phyloP scores from a whole-genome alignment of 2,329 filamentous ascomycete species.

The Beauveria scarabaeidicola region DNA sequence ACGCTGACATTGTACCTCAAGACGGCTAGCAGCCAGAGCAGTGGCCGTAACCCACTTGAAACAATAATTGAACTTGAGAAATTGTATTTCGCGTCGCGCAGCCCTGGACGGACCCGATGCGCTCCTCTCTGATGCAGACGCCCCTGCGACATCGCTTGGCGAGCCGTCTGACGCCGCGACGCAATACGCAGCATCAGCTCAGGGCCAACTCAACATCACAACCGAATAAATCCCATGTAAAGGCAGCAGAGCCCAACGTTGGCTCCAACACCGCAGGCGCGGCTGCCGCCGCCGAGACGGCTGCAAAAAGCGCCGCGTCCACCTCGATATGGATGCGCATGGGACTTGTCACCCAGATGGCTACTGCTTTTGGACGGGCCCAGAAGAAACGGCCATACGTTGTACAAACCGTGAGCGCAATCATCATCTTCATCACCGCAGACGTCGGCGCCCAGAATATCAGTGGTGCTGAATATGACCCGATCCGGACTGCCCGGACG shows the following conservation, averaged over 20 bases:
- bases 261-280: not conserved
- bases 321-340: slow-evolving; percentile 48
- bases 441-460: slow-evolving; percentile 73
- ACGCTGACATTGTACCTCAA: not conserved
- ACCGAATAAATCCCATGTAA: not conserved
- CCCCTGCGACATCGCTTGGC: not conserved
- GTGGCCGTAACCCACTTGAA: too few relatives aligned
- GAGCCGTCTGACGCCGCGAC: not conserved
- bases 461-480: slow-evolving; percentile 54
- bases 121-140: not conserved
- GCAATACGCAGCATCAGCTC: not conserved
- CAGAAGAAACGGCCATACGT: slow-evolving; percentile 65
- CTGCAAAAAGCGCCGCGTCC: not conserved
- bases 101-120: not conserved
- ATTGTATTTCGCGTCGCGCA: not conserved
- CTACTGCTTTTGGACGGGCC: slow-evolving; percentile 56
- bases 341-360: slow-evolving; percentile 45
- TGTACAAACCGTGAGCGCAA: slow-evolving; percentile 69
- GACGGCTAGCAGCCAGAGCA: not conserved
- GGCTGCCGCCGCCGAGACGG: not conserved
- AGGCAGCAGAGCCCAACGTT: not conserved
- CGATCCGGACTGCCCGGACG: slow-evolving; percentile 59
- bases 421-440: slow-evolving; percentile 71
- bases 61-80: not conserved
- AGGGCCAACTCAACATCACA: not conserved